Base-by-base conservation (phyloP, 2,329 filamentous ascomycete species). In the Metarhizium sp. region DNA sequence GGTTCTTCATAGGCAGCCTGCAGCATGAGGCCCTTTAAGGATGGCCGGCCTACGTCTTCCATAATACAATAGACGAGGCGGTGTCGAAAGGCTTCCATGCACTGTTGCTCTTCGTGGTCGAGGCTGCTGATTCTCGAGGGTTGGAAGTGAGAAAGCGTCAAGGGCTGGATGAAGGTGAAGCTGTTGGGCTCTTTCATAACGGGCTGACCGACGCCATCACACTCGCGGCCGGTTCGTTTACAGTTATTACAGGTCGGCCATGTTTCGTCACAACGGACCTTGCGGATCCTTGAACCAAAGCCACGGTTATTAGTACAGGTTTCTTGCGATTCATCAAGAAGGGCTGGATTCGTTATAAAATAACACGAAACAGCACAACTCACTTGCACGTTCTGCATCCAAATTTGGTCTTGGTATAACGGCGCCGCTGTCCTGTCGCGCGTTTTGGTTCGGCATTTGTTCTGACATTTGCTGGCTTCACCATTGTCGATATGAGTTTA, bases 221-320 rank as follows among this genome's bases (percentile, higher is more conserved):
- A 61, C 48, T 56, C 51, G 4, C 56, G 56, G 18, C 58, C 55
- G 6, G 56, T 56, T 52, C 52, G 58, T 10, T 36, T 58, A 52
- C 59, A 61, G 47, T 59, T 59, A 50, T 55, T 55, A 47, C 58
- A 59, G 30, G 53, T 51, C 25, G 59, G 59, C 38, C 51, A 54
- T 1, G 59, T 59, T 13, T 61, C 59, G 52, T 59, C 58, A 42
- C 59, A 61, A 18, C 59, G 59, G 30, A 61, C 57, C 47, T 61
- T 61, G 45, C 59, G 59, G 20, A 56, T 54, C 54, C 59, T 61
- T 30, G 32, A 13, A n/a, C 29, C n/a, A 10, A 38, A 14, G 8
- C 29, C 14, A 53, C 11, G 8, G 38, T 6, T 46, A 34, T 36
- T 10, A 50, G 47, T 34, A 48, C n/a, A 8, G 20, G 6, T 43